Evolutionary conservation across 139 green algal genomes (phyloP).

Genomic region (Mesotaenium endlicherianum): DNA sequence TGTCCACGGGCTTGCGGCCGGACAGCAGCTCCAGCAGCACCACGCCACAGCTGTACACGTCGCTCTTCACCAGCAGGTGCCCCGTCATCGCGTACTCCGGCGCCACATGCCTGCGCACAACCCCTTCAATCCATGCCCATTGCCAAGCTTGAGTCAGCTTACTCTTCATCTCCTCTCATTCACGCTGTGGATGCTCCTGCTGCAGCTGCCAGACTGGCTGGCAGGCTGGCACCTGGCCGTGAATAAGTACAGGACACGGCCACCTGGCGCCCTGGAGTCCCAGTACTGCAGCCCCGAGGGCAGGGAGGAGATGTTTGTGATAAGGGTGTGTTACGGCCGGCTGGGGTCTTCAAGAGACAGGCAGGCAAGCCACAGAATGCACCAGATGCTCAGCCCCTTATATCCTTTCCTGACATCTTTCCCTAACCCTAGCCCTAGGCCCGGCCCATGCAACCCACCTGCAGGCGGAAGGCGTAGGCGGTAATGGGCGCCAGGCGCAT

Average conservation of each 20-base stretch:
- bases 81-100: slow-evolving; percentile 47
- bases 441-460: neutral
- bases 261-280: neutral
- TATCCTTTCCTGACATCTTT: neutral
- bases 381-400: neutral
- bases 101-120: slow-evolving; percentile 38
- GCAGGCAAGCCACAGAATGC: neutral
- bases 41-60: slow-evolving; percentile 54
- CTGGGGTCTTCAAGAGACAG: neutral
- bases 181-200: neutral
- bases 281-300: too few relatives aligned
- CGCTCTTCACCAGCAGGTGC: slow-evolving; percentile 39
- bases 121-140: too few relatives aligned
- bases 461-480: slow-evolving; percentile 2
- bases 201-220: neutral
- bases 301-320: too few relatives aligned
- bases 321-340: neutral
- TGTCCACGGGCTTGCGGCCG: slow-evolving; percentile 52
- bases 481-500: neutral
- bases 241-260: neutral
- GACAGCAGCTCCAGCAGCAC: slow-evolving; percentile 66
- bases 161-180: too few relatives aligned
- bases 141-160: too few relatives aligned
- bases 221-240: neutral
- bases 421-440: neutral